Evolutionary conservation across 768 basidiomycete genomes (phyloP).

Genomic region (Pleurotus ostreatus): DNA sequence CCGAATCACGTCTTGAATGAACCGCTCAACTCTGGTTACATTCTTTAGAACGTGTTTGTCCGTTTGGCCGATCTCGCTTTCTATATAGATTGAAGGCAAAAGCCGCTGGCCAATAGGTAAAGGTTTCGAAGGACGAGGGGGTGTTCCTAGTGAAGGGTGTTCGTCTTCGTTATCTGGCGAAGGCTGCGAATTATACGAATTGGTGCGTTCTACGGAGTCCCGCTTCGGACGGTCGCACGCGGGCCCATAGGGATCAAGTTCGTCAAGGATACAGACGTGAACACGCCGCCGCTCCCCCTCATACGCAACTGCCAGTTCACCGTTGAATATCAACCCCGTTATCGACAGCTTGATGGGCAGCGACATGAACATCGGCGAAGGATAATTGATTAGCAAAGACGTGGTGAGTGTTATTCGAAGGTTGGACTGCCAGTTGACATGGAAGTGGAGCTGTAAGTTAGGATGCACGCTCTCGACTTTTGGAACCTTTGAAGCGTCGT

Average conservation of each 20-base stretch:
- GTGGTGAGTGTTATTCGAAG: constrained; percentile 87
- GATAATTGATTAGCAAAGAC: constrained; percentile 94
- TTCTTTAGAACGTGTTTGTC: constrained; percentile 97
- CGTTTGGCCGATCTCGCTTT: constrained; percentile 93
- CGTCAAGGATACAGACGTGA: constrained; percentile 87
- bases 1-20: constrained; percentile 92
- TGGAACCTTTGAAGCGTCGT: constrained; percentile 15
- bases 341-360: constrained; percentile 93
- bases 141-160: constrained; percentile 25
- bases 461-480: constrained; percentile 37
- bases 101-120: constrained; percentile 79
- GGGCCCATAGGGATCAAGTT: constrained; percentile 81
- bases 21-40: constrained; percentile 90
- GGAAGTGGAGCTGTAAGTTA: constrained; percentile 86
- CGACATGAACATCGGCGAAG: constrained; percentile 94
- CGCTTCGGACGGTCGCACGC: constrained; percentile 51
- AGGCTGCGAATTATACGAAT: neutral
- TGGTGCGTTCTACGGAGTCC: constrained; percentile 40
- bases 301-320: constrained; percentile 89
- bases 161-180: constrained; percentile 68
- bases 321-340: constrained; percentile 81
- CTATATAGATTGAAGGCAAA: constrained; percentile 84
- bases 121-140: constrained; percentile 53
- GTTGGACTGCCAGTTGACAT: constrained; percentile 83
- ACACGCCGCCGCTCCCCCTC: constrained; percentile 78